A percentile compares a stretch with the other conserved stretches of the same genome.
These are phyloP conservation scores for Saturnispora mendoncae DNA, from an alignment of 805 yeast species.

Conservation along the genomic window DNA sequence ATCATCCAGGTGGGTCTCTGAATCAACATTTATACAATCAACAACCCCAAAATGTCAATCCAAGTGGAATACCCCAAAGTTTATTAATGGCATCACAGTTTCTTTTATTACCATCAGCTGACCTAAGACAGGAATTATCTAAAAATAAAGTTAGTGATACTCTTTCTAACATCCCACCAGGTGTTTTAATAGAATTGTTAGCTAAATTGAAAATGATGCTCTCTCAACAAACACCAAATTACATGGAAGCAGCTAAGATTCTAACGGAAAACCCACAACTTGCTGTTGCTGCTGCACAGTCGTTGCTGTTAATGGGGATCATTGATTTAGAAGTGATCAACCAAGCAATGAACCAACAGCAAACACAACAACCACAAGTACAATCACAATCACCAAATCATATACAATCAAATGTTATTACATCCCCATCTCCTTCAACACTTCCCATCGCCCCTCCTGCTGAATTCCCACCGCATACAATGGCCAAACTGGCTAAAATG, in stretches of 20 bases:
- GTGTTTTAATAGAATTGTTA: slow-evolving; percentile 58
- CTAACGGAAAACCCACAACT: slow-evolving; percentile 46
- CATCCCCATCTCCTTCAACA: slow-evolving; percentile 6
- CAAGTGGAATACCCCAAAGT: slow-evolving; percentile 35
- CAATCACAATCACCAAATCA: slow-evolving; percentile 15
- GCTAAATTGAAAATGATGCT: slow-evolving; percentile 55
- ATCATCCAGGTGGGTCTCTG: slow-evolving; percentile 3
- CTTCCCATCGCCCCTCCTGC: not conserved
- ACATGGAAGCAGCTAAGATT: slow-evolving; percentile 43
- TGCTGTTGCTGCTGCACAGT: slow-evolving; percentile 64
- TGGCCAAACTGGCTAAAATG: slow-evolving; percentile 40
- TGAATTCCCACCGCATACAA: slow-evolving; percentile 37
- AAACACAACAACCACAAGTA: slow-evolving; percentile 2
- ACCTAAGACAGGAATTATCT: slow-evolving; percentile 26
- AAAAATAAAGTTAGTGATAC: slow-evolving; percentile 51
- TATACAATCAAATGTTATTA: slow-evolving; percentile 9
- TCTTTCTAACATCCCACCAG: slow-evolving; percentile 58
- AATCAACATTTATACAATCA: slow-evolving; percentile 8
- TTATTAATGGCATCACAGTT: slow-evolving; percentile 45
- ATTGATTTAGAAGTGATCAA: slow-evolving; percentile 61
- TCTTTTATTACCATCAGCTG: slow-evolving; percentile 41
- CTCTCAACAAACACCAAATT: slow-evolving; percentile 41
- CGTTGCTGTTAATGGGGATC: slow-evolving; percentile 67
- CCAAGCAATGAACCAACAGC: slow-evolving; percentile 35
- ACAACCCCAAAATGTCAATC: slow-evolving; percentile 12